Base-by-base conservation (phyloP, 352 stramenopile species). In the Thalassiosira exigua region DNA sequence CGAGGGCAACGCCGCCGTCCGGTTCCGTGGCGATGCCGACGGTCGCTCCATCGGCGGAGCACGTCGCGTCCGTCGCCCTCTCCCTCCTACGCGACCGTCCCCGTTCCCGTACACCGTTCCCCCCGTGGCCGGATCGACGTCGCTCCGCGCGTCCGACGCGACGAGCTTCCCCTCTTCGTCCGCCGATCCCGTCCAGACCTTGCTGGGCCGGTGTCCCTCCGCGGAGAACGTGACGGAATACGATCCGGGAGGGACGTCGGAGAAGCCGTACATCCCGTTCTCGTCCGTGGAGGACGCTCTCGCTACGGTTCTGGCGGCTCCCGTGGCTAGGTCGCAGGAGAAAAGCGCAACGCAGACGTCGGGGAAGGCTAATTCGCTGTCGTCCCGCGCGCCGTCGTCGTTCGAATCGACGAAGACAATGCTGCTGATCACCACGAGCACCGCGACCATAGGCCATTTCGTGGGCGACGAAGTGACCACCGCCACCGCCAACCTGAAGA, bases 191-290 rank as follows among this genome's bases (percentile, higher is more conserved):
- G 65, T 52, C 77, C 69, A 85, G 0, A 70, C 32, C 3, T 39
- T 53, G 48, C 69, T 77, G 2, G 69, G 17, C 11, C 48, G 36
- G 54, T 81, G 75, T 2, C 66, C 70, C 11, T 29, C 56, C 2
- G 58, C 44, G 33, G 65, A 78, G 46, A 85, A 80, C 59, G 67
- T 69, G 0, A 81, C 42, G 29, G 51, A 21, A 36, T 78, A 84
- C 5, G 56, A 65, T 42, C 76, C 76, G 5, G 65, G 33, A 4
- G 12, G 32, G 11, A 79, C 33, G 21, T 65, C 50, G 11, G 56
- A 56, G 26, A 84, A 84, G 36, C 69, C 76, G 41, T 84, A 84
- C 69, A 81, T 74, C 22, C 77, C 77, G 57, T 85, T 85, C 7
- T 41, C 59, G 29, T 81, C 77, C 2, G 77, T 85, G 19, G n/a